phyloP scores from a whole-genome alignment of 495 filamentous ascomycete genomes.

The Podospora pseudoanserina region DNA sequence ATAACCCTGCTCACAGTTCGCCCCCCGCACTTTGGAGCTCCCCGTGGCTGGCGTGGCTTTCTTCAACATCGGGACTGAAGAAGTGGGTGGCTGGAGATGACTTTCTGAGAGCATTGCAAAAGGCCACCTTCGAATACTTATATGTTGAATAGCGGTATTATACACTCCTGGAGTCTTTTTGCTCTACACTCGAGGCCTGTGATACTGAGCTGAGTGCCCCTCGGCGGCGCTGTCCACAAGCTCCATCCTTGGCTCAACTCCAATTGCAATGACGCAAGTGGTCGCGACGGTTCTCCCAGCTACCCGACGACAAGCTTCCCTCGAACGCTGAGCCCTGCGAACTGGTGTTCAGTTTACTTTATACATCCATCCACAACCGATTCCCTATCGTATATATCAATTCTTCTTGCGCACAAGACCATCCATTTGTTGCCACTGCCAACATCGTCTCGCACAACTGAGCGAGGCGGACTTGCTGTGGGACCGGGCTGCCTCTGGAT shows the following conservation, averaged over 20 bases:
- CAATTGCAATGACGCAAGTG: constrained; percentile 27
- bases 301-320: not conserved
- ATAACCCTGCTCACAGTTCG: not conserved
- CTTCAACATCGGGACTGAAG: not conserved
- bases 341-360: not conserved
- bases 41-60: constrained; percentile 1
- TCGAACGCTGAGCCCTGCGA: not conserved
- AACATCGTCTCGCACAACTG: not conserved
- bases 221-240: not conserved
- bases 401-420: not conserved
- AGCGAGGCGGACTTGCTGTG: not conserved
- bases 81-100: not conserved
- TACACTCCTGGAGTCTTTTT: not conserved
- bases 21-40: not conserved
- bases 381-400: not conserved
- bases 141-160: not conserved
- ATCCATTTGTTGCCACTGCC: not conserved
- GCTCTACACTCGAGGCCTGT: not conserved
- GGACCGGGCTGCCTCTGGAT: not conserved
- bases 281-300: constrained; percentile 12
- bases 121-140: not conserved
- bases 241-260: not conserved
- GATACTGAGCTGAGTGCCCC: not conserved
- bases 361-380: not conserved
- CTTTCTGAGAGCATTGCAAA: not conserved